Percentiles rank a stretch among this genome's conserved stretches.
phyloP scores from a whole-genome alignment of 176 grass and related monocot species.

The Poa pratensis region DNA sequence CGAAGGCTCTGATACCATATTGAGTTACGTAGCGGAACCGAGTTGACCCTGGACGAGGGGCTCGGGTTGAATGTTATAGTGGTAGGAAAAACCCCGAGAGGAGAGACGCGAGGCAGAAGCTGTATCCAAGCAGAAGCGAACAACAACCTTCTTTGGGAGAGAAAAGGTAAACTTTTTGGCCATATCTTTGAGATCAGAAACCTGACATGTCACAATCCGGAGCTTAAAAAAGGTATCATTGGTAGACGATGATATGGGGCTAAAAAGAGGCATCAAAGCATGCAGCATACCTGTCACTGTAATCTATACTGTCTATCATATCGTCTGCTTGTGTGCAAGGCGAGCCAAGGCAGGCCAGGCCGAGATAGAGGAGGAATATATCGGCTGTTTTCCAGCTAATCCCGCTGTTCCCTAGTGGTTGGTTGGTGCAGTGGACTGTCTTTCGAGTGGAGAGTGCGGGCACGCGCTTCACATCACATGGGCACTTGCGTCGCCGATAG shows the following conservation, averaged over 20 bases:
- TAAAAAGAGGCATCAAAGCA: neutral
- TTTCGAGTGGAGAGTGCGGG: neutral
- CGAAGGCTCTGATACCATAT: no score
- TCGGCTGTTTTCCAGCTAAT: conserved; percentile 28
- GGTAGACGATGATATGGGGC: neutral
- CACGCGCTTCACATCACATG: neutral
- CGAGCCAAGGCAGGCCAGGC: neutral
- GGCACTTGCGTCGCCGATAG: neutral
- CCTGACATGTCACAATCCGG: neutral
- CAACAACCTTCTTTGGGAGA: neutral
- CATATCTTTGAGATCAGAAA: neutral
- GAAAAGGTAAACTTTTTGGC: neutral
- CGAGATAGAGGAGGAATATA: conserved; percentile 43
- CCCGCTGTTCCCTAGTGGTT: neutral
- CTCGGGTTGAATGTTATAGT: no score
- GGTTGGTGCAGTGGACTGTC: conserved; percentile 29
- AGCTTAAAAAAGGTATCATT: neutral
- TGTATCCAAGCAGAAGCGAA: no score
- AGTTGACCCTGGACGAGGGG: no score
- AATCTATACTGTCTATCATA: neutral
- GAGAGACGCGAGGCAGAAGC: no score
- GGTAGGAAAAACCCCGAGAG: no score
- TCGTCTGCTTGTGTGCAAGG: neutral
- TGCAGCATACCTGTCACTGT: neutral
- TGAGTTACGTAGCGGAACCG: no score